Evolutionary conservation across 192 early-diverging fungal species (phyloP), one percentile per base, ranked within the genome.

Genomic region (Coemansia javaensis): DNA sequence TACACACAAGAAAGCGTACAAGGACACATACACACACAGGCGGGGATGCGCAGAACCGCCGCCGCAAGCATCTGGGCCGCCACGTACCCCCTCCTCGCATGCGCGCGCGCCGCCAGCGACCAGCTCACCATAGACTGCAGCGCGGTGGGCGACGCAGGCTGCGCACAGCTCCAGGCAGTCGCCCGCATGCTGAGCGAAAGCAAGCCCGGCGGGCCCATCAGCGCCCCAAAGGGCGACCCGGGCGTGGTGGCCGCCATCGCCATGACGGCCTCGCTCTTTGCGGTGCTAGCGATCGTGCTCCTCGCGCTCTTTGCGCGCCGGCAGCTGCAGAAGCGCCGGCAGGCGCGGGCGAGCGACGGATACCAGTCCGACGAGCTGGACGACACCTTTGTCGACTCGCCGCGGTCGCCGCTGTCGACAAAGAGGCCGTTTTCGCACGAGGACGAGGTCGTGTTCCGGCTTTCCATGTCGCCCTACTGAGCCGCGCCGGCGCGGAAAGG

Each of bases 121-220:
- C 23, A 42, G 11, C 20, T 49, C 8, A 49, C 47, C 6, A 47
- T 57, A 17, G 46, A 57, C 31, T 57, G 55, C 38, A 32, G 17
- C 14, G 40, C 49, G 15, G n/a, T 57, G 7, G 55, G 55, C 16
- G 16, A 24, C 1, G 11, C 25, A 9, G 55, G 47, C 14, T 57
- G 55, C 31, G 46, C 38, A 18, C 32, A 47, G 14, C 20, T 57
- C 32, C 48, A 42, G 15, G 55, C 55, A 10, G 20, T 57, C 14
- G 39, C 55, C 17, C 21, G 35, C 8, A 37, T 37, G 36, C n/a
- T 49, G 8, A 12, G 37, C 25, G 7, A 37, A n/a, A 34, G 47
- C 22, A 49, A 28, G 15, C 37, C 47, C 7, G 4, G 34, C 23
- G 47, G 47, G 4, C 47, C 47, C 10, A 28, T n/a, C 27, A 37